Percentiles rank a stretch among this genome's conserved stretches.
These are phyloP conservation scores for Cladophialophora exuberans DNA, from an alignment of 2,329 filamentous ascomycete genomes.

Conservation along the genomic window DNA sequence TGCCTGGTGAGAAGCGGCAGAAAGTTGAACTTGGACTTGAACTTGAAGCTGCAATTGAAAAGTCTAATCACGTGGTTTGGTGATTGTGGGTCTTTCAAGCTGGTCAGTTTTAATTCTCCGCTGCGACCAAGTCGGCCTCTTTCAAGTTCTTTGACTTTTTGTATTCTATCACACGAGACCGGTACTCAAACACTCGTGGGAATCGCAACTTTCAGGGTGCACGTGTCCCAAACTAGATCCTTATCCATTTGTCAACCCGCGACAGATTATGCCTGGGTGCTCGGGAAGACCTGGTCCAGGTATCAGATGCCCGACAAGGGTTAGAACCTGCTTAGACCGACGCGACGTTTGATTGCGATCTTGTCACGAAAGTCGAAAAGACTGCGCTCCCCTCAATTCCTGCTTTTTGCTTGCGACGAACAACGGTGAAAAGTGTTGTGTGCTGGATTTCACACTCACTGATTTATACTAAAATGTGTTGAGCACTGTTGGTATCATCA, in stretches of 20 bases:
- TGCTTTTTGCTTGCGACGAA: not conserved
- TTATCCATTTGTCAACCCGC: not conserved
- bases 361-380: no score
- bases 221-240: not conserved
- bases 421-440: not conserved
- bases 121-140: no score
- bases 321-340: not conserved
- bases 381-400: not conserved
- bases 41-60: constrained; percentile 5
- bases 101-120: not conserved
- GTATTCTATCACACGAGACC: no score
- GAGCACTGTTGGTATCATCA: no score
- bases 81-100: not conserved
- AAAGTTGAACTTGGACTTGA: no score
- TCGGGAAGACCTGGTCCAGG: not conserved
- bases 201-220: no score
- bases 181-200: no score
- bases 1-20: no score
- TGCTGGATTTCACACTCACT: no score
- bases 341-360: constrained; percentile 1
- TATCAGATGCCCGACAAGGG: not conserved
- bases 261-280: not conserved
- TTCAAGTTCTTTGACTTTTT: not conserved
- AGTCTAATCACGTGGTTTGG: constrained; percentile 10
- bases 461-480: no score